Evolutionary conservation across 2,329 filamentous ascomycete genomes (phyloP), one percentile per base, ranked within the genome.

Genomic region (Fusarium coffeatum): DNA sequence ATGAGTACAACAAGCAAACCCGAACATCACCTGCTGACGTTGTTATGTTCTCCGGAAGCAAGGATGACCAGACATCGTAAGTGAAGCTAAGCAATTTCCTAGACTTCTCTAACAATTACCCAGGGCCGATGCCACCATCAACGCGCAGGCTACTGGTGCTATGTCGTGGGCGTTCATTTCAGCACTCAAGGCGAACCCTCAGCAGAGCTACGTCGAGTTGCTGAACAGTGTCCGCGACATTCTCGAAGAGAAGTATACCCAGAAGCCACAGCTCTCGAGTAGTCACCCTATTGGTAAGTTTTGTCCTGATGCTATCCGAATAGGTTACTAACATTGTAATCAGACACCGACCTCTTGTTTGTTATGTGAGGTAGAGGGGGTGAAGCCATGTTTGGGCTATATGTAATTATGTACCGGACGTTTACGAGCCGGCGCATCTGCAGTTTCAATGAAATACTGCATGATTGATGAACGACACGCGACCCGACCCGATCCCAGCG

Each of bases 131-230:
- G 94, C 96, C 15, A 92, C 90, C 28, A 98, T 98, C 72, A 89
- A 87, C 45, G 90, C 93, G 59, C 88, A 98, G 82, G 95, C 96
- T 34, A 99, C 96, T 0, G 96, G 96, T 58, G 96, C 96, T 80
- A 98, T 99, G 96, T 97, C 94, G 6, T 98, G 92, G 89, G 96
- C 96, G 4, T 99, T 99, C 80, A 96, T 99, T 80, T 90, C 87
- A 2, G 91, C 94, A 22, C 87, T 98, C 76, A 94, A 92, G 85
- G 93, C 94, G 84, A 97, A 97, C 78, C 93, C 93, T 1, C 91
- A 97, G 78, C 96, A 98, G 84, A 97, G 92, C 82, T 99, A 99
- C 78, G 93, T 98, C 53, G 91, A 98, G 84, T 85, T 99, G 61
- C 87, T 99, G 72, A 98, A 98, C 85, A 97, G 91, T 80, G 94